Base-by-base conservation (phyloP, 768 basidiomycete species). In the Neoboletus subvelutipes region DNA sequence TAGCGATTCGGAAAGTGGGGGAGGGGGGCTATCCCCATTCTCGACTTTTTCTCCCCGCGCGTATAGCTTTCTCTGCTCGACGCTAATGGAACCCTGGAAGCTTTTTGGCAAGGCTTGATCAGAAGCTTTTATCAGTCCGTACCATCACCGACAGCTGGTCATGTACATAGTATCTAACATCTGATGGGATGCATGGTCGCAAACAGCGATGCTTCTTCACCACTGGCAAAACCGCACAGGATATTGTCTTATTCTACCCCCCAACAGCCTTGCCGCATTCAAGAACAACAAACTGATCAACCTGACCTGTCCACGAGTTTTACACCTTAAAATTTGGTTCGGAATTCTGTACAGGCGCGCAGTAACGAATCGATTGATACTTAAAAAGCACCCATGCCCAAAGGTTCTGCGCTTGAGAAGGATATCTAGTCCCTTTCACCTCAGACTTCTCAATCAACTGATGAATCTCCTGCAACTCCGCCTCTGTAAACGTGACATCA, bases 381-480 rank as follows among this genome's bases (percentile, higher is more conserved):
- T 3, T 2, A 39, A 37, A 31, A 28, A 12, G 3, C 40, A 36
- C 52, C 72, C 56, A 77, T 37, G 63, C 70, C 73, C 77, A 78
- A 49, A 77, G 68, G 18, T 59, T 41, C 51, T 57, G 49, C 3
- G 56, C 57, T 31, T 50, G n/a, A 8, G 59, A 49, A 45, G 61
- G 64, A 67, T 78, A 80, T 54, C 80, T 72, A 4, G 60, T 68
- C 5, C 80, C 80, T 56, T 74, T 74, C 29, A 80, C 71, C 4
- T 71, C 67, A 40, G 69, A 62, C 9, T 56, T 63, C 18, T 74
- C 67, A 2, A 80, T 63, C 43, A 76, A 65, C 31, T 71, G 64
- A 26, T 75, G 64, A 39, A 85, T 73, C 50, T 75, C 73, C 48
- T 70, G 60, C 46, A 76, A 42, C 40, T 83, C 84, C 7, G 69